Conservation (phyloP, 768 basidiomycete genomes). For the Wakefieldia striispora region DNA sequence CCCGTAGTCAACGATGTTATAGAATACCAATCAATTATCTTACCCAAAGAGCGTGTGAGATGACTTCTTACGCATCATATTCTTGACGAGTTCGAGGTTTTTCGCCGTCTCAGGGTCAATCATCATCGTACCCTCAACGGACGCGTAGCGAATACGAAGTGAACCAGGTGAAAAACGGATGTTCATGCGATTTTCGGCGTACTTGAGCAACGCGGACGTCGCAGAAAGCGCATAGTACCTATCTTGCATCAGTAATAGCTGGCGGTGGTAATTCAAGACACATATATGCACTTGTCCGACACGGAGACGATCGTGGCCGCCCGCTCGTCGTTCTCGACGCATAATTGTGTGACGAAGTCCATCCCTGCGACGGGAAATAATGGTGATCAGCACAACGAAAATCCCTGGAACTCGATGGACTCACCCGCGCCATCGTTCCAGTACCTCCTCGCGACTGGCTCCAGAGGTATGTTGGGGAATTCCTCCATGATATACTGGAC, state of each 20-base stretch:
- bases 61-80: constrained; percentile 64
- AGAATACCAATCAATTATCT: neutral
- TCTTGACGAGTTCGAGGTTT: constrained; percentile 87
- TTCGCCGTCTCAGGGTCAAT: constrained; percentile 87
- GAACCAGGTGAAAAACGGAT: constrained; percentile 68
- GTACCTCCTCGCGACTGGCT: constrained; percentile 72
- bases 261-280: neutral
- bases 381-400: neutral
- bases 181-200: constrained; percentile 68
- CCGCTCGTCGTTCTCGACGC: constrained; percentile 77
- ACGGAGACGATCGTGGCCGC: constrained; percentile 77
- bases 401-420: neutral
- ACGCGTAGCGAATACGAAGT: constrained; percentile 69
- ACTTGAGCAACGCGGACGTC: constrained; percentile 82
- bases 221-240: constrained; percentile 92
- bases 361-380: constrained; percentile 47
- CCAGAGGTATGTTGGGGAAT: constrained; percentile 64
- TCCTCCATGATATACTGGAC: constrained; percentile 74
- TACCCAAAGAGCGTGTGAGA: constrained; percentile 80
- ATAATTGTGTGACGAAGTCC: constrained; percentile 75
- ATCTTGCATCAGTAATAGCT: constrained; percentile 5
- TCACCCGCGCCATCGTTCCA: constrained; percentile 85
- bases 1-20: neutral
- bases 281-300: constrained; percentile 69
- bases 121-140: constrained; percentile 91